Percentiles rank a stretch among this genome's conserved stretches.
These are phyloP conservation scores for Fraxinus anomala DNA, from an alignment of 257 asterid genomes.

Conservation along the genomic window DNA sequence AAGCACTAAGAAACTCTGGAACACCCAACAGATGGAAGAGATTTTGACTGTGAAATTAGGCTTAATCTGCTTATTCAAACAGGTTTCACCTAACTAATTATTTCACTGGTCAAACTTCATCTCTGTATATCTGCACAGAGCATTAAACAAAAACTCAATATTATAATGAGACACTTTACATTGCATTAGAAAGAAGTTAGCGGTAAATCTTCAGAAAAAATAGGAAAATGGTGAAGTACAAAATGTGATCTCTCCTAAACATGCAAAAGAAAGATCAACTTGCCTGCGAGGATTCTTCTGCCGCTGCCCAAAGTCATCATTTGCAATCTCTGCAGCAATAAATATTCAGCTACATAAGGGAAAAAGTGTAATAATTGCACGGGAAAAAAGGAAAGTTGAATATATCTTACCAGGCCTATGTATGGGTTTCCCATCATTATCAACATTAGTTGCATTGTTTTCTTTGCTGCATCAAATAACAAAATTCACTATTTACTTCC, in stretches of 20 bases:
- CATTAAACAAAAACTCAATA: not conserved
- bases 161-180: not conserved
- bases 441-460: constrained; percentile 45
- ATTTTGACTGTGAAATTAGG: constrained; percentile 34
- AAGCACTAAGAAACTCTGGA: constrained; percentile 57
- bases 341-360: constrained; percentile 5
- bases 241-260: not conserved
- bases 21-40: constrained; percentile 55
- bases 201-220: not conserved
- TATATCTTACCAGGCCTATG: constrained; percentile 70
- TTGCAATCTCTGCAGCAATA: constrained; percentile 51
- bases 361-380: not conserved
- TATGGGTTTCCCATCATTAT: constrained; percentile 62
- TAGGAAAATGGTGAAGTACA: not conserved
- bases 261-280: constrained; percentile 22
- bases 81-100: constrained; percentile 37
- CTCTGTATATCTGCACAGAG: constrained; percentile 78
- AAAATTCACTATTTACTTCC: constrained; percentile 43
- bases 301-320: constrained; percentile 75
- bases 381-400: not conserved
- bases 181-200: not conserved
- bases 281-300: constrained; percentile 94
- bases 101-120: constrained; percentile 91
- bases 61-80: constrained; percentile 54
- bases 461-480: constrained; percentile 66